These are phyloP conservation scores for Aegilops speltoides DNA, from an alignment of 176 grass and related monocot species.

Conservation along the genomic window DNA sequence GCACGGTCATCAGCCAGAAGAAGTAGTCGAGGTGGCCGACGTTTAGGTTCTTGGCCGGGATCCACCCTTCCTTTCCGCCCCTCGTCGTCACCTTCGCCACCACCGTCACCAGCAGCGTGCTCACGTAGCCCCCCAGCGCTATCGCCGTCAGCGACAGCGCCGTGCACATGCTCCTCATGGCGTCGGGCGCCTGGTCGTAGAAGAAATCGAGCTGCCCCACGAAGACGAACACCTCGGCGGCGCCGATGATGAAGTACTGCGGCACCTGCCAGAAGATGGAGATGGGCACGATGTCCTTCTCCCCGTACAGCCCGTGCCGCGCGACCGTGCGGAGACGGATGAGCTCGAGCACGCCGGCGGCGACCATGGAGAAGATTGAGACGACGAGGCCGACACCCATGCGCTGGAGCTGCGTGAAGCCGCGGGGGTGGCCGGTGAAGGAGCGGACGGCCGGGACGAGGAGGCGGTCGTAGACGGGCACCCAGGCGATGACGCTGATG, in stretches of 20 bases:
- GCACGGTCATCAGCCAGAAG: not conserved
- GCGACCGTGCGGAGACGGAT: constrained; percentile 43
- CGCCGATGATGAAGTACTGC: constrained; percentile 81
- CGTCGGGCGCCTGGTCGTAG: constrained; percentile 87
- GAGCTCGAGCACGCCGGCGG: constrained; percentile 62
- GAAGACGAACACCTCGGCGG: constrained; percentile 74
- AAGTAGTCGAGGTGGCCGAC: not conserved
- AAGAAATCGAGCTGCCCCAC: constrained; percentile 83
- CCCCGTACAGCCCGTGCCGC: constrained; percentile 47
- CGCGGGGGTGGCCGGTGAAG: constrained; percentile 44
- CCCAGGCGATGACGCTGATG: constrained; percentile 74
- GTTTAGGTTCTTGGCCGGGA: not conserved
- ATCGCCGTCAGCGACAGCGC: constrained; percentile 48
- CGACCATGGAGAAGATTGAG: constrained; percentile 73
- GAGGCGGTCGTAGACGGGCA: constrained; percentile 65
- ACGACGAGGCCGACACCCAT: constrained; percentile 83
- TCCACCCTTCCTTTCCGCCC: not conserved
- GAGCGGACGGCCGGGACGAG: constrained; percentile 53
- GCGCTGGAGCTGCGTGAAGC: constrained; percentile 84
- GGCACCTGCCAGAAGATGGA: constrained; percentile 91
- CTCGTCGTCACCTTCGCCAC: not conserved
- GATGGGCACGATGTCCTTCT: constrained; percentile 44
- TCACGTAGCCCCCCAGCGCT: not conserved
- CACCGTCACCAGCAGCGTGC: not conserved
- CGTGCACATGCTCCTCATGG: constrained; percentile 70